Evolutionary conservation across 2,329 filamentous ascomycete genomes (phyloP), one percentile per base, ranked within the genome.

Genomic region (Pseudocercospora ulei): DNA sequence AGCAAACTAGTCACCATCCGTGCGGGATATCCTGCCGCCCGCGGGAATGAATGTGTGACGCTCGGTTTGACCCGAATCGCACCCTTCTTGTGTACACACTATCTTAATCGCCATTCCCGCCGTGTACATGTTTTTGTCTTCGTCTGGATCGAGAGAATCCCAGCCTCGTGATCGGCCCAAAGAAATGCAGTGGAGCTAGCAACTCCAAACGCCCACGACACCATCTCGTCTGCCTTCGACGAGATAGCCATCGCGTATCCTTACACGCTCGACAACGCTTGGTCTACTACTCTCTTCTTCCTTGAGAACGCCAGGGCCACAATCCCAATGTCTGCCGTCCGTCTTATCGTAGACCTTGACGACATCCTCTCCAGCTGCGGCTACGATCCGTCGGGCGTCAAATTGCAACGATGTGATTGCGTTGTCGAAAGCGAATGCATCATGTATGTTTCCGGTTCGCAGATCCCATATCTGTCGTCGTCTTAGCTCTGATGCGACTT

Each of bases 281-380:
- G 60, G 48, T 13, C 42, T 47, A 2, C 28, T 37, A 39, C 67
- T 70, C 51, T 75, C 77, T 7, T 72, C 75, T 40, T 76, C 72
- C 36, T 81, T 77, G 12, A 77, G 75, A 43, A 78, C 76, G 22
- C 87, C 88, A 2, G 85, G 79, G 37, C 90, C 90, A 62, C 87
- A 95, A 61, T 94, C 85, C 90, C 90, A 98, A 62, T 96, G 90
- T 45, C 84, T 71, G 25, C 86, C 86, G 59, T 98, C 90, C 2
- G 85, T 80, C 71, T 96, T 96, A 66, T 98, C 90, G 65, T 96
- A 98, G 43, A 98, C 82, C 66, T 98, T 98, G 53, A 90, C 87
- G 14, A 96, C 85, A 55, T 86, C 79, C 62, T 96, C 90, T 26
- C 87, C 83, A 0, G 86, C 86, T 2, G 90, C 88, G 36, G 82